Conservation (phyloP, 2,329 filamentous ascomycete species). For the Rasamsonia emersonii region DNA sequence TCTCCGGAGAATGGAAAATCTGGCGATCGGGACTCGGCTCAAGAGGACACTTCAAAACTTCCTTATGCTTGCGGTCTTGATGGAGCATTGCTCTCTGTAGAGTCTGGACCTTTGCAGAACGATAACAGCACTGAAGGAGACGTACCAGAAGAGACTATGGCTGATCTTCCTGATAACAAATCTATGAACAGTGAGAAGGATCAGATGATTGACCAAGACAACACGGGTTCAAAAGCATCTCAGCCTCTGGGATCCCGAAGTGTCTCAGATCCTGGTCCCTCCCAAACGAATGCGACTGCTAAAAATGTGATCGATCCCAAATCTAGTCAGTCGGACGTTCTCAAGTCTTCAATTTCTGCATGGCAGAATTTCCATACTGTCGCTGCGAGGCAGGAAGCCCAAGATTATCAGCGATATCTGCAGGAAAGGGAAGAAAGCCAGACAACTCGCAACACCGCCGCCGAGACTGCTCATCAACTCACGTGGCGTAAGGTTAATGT, state of each 20-base stretch:
- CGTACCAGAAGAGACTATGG: background rate
- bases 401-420: conserved; percentile 22
- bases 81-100: background rate
- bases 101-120: background rate
- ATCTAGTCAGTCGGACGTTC: too few species aligned
- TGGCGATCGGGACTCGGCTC: background rate
- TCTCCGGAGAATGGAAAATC: conserved; percentile 1
- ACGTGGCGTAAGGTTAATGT: conserved; percentile 33
- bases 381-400: conserved; percentile 24
- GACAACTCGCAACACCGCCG: conserved; percentile 6
- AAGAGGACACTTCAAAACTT: background rate
- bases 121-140: background rate
- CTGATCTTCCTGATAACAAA: too few species aligned
- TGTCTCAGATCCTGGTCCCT: too few species aligned
- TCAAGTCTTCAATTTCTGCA: too few species aligned
- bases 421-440: conserved; percentile 15
- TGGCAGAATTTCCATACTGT: conserved; percentile 31
- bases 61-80: conserved; percentile 2
- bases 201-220: too few species aligned
- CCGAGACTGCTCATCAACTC: conserved; percentile 21
- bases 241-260: too few species aligned
- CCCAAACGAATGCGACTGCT: too few species aligned
- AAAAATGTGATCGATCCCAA: too few species aligned
- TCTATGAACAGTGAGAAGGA: too few species aligned
- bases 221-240: too few species aligned